Base-by-base conservation (phyloP, 495 filamentous ascomycete species). In the Xylaria curta region DNA sequence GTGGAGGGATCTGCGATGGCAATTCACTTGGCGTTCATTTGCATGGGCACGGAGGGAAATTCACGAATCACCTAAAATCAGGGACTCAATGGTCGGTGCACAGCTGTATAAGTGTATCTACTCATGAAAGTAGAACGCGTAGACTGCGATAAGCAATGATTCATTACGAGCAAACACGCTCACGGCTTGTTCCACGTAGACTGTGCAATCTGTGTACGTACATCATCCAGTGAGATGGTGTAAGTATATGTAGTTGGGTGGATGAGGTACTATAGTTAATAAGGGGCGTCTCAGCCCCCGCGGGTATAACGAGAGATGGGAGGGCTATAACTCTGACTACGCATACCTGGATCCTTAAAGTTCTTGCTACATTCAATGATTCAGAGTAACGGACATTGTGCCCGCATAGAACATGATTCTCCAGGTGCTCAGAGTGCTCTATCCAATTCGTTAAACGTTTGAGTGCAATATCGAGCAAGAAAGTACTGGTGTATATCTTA, bases 1-100 rank as follows among this genome's bases (percentile, higher is more conserved):
- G 31, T 17, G 0, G 70, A 26, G 2, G 64, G 19, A 53, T 68
- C 67, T 71, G 69, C 72, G 33, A 76, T 70, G 75, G 71, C 73
- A 60, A 68, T 66, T 33, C 42, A 61, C 75, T 72, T 74, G 73
- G 77, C 77, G 77, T 79, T 76, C 71, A 79, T 78, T 77, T 76
- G 76, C 71, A 78, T 76, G 67, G 71, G 62, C 71, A 69, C 53
- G 76, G 65, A 76, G 59, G 74, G 74, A 72, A 56, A 73, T 72
- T 59, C 58, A 66, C n/a, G 62, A 71, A 58, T 24, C n/a, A 49
- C 46, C 31, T 31, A 76, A 76, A 51, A 64, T 42, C 49, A 67
- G 54, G 64, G 36, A 42, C 71, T 70, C 68, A 31, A 69, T 71
- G 47, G 56, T 73, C 54, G 70, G 71, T 73, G 69, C 74, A 71